Conservation (phyloP, 805 yeast genomes). For the Cyberlindnera galapagoensis region DNA sequence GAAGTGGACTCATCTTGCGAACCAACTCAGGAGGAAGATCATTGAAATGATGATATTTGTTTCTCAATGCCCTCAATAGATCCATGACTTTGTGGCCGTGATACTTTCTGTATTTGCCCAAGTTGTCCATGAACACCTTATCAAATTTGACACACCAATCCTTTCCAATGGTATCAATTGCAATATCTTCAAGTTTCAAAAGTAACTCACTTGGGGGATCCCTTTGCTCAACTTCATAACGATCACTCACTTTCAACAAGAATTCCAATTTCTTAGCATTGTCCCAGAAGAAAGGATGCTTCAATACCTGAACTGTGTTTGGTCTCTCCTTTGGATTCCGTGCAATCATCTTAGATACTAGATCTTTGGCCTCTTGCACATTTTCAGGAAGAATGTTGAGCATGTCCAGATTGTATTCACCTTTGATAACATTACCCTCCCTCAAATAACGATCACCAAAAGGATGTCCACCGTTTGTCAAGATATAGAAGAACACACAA, state of each 20-base stretch:
- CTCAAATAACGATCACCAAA: conserved; percentile 88
- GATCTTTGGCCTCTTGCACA: conserved; percentile 59
- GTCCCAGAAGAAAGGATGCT: conserved; percentile 89
- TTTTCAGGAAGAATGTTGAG: conserved; percentile 28
- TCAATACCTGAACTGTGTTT: conserved; percentile 55
- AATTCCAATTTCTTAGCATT: conserved; percentile 71
- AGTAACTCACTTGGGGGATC: conserved; percentile 70
- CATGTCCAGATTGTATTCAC: conserved; percentile 35
- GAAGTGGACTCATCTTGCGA: conserved; percentile 66
- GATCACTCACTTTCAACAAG: conserved; percentile 78
- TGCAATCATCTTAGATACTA: conserved; percentile 67
- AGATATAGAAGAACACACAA: conserved; percentile 83
- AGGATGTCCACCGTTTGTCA: conserved; percentile 84
- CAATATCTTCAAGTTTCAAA: conserved; percentile 44
- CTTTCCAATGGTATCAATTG: conserved; percentile 44
- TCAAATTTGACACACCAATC: conserved; percentile 82
- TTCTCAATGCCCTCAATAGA: conserved; percentile 79
- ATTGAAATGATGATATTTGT: conserved; percentile 91
- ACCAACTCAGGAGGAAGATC: conserved; percentile 72
- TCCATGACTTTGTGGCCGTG: conserved; percentile 76
- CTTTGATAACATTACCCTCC: conserved; percentile 81
- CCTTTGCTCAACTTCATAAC: conserved; percentile 79
- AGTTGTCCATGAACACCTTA: conserved; percentile 63
- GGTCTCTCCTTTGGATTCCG: conserved; percentile 68
- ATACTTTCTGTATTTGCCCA: conserved; percentile 89